Base-by-base conservation (phyloP, 805 yeast genomes). In the Candida berthetii region DNA sequence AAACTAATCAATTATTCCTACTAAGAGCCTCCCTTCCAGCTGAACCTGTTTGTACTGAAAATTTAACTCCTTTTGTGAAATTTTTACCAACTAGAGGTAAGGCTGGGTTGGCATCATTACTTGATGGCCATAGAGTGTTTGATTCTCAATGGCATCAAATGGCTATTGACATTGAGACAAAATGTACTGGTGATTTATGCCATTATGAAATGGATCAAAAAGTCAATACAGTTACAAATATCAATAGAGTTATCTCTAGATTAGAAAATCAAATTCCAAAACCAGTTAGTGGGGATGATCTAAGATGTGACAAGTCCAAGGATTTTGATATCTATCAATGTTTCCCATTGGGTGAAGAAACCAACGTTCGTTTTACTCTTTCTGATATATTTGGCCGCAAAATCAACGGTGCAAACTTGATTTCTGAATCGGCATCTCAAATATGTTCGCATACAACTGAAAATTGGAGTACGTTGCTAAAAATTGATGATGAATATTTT, bases 21-120 rank as follows among this genome's bases (percentile, higher is more conserved):
- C 57, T 90, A 47, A 72, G 95, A 46, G 96, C 96, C 7, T 85
- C 96, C 0, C 72, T 93, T 38, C 96, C 99, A 1, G 78, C 91
- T 46, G 99, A 93, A 57, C 96, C 97, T 0, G 81, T 93, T 15
- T 93, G 99, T 62, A 93, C 99, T 0, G 99, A 93, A 60, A 93
- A 93, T 63, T 71, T 93, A 56, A 91, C 99, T 0, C 98, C 99
- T 0, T 88, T 91, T 51, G 61, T 93, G 47, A 90, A 89, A 57
- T 68, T 93, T 46, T 70, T 93, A 24, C 98, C 99, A 3, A 85
- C 97, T 10, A 82, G 87, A 56, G 97, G 96, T 2, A 84, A 82
- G 58, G 80, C 95, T 0, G 99, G 99, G 3, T 67, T 93, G 32
- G 76, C 96, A 0, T 76, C 95, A 0, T 67, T 91, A 34, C 67